phyloP scores from a whole-genome alignment of 441 rosid species.

The Populus hybrid region DNA sequence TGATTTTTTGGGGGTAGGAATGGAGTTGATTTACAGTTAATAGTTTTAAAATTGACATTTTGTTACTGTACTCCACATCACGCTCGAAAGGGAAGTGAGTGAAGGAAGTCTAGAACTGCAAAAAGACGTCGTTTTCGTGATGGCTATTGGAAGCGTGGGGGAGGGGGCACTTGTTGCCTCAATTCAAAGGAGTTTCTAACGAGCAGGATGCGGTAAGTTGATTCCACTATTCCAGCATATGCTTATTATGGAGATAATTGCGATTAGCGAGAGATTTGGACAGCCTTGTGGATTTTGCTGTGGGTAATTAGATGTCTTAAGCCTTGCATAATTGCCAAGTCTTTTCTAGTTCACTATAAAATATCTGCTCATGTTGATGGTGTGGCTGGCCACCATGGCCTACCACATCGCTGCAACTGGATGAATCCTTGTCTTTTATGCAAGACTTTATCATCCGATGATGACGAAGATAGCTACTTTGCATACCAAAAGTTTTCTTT shows the following conservation, averaged over 20 bases:
- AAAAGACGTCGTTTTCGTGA: conserved; percentile 1
- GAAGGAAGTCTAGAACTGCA: not conserved
- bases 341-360: not conserved
- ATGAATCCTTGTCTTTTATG: not conserved
- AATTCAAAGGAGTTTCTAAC: conserved; percentile 18
- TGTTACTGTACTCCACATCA: not conserved
- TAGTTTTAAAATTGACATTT: not conserved
- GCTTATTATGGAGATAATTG: conserved; percentile 4
- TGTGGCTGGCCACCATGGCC: conserved; percentile 1
- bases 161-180: conserved; percentile 18
- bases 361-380: not conserved
- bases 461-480: not conserved
- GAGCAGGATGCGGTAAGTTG: conserved; percentile 21
- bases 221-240: conserved; percentile 18
- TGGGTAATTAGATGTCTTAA: conserved; percentile 2
- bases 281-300: conserved; percentile 5
- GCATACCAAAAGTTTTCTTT: not conserved
- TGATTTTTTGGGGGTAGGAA: not conserved
- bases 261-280: conserved; percentile 31
- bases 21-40: not conserved
- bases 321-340: conserved; percentile 5
- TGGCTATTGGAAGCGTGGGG: conserved; percentile 18
- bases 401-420: not conserved
- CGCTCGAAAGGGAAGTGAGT: not conserved
- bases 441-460: not conserved